Conservation (phyloP, 106 monocot genomes). For the Acorus calamus region DNA sequence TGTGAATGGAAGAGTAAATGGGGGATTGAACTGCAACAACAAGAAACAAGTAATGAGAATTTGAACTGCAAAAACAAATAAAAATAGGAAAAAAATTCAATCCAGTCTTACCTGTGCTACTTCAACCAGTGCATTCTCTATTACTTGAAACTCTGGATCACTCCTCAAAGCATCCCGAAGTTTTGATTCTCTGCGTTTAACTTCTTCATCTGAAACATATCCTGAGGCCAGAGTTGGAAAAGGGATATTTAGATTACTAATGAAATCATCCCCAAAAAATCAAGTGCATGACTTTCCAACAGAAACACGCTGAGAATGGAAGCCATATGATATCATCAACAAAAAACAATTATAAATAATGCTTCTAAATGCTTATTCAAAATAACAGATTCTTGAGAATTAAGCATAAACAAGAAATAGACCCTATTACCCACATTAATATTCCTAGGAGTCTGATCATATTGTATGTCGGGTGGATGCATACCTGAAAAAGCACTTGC, state of each 20-base stretch:
- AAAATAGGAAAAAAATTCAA: background rate
- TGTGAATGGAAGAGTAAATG: slow-evolving; percentile 82
- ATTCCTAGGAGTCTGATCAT: no score
- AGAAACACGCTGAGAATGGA: no score
- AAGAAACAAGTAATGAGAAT: background rate
- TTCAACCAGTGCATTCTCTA: slow-evolving; percentile 51
- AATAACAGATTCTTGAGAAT: background rate
- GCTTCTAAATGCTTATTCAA: no score
- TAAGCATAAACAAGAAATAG: background rate
- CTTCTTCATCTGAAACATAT: slow-evolving; percentile 67
- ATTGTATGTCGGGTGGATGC: background rate
- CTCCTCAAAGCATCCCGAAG: slow-evolving; percentile 40
- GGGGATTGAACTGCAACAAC: slow-evolving; percentile 67
- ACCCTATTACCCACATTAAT: no score
- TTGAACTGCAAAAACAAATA: background rate
- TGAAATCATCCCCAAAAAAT: background rate
- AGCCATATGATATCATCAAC: no score
- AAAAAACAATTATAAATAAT: no score
- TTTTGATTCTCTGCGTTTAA: slow-evolving; percentile 33
- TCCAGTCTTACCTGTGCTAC: slow-evolving; percentile 59
- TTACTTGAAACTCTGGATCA: slow-evolving; percentile 49
- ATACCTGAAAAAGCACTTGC: slow-evolving; percentile 69
- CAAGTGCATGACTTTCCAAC: no score
- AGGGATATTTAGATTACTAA: slow-evolving; percentile 3
- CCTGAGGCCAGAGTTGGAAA: slow-evolving; percentile 18